phyloP scores from a whole-genome alignment of 371 early-diverging fungal species.

The Zychaea mexicana region DNA sequence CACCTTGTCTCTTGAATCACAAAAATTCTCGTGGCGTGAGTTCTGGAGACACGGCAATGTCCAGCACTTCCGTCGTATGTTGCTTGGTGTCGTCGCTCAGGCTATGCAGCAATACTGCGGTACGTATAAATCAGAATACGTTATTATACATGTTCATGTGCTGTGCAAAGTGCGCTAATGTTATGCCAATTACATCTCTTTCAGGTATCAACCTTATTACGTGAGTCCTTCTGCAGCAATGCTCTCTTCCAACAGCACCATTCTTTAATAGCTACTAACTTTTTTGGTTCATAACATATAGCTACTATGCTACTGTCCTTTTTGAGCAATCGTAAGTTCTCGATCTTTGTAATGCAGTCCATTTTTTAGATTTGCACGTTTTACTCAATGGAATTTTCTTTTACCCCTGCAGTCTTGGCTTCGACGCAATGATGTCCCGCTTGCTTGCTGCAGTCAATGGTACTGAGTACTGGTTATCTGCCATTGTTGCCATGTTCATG shows the following conservation, averaged over 20 bases:
- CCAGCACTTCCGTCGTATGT: constrained; percentile 45
- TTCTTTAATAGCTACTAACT: background rate
- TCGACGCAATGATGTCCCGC: constrained; percentile 19
- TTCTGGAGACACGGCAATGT: constrained; percentile 40
- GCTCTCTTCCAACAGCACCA: too few species aligned
- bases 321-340: constrained; percentile 18
- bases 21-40: constrained; percentile 32
- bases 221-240: constrained; percentile 4
- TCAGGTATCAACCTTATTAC: constrained; percentile 46
- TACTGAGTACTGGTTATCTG: constrained; percentile 21
- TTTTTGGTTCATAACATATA: background rate
- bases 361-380: too few species aligned
- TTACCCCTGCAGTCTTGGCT: too few species aligned
- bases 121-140: too few species aligned
- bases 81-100: constrained; percentile 44
- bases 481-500: constrained; percentile 20
- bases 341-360: too few species aligned
- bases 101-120: constrained; percentile 50
- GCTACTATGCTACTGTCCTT: constrained; percentile 18
- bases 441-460: constrained; percentile 20
- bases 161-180: too few species aligned
- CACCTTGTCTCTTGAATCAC: constrained; percentile 31
- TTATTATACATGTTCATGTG: too few species aligned
- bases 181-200: too few species aligned
- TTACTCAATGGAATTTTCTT: too few species aligned